Conservation (phyloP, 1,139 yeast species). For the Waltiozyma sp. region DNA sequence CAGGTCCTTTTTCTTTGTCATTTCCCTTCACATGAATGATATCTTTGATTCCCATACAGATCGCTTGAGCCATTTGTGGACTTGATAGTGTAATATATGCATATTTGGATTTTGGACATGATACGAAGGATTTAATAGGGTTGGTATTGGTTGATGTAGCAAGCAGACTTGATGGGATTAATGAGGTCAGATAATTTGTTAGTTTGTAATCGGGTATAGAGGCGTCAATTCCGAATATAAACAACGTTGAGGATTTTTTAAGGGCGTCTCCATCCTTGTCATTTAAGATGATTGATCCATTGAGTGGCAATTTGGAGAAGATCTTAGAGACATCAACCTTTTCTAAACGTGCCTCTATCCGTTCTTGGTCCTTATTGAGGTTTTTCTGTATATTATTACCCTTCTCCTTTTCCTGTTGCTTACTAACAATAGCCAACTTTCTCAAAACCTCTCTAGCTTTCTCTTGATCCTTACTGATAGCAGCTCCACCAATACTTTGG, state of each 20-base stretch:
- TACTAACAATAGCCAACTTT: slow-evolving; percentile 15
- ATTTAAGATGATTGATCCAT: slow-evolving; percentile 39
- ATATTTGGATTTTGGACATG: slow-evolving; percentile 53
- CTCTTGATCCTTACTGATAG: slow-evolving; percentile 20
- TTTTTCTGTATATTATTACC: not conserved
- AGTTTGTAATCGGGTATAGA: slow-evolving; percentile 56
- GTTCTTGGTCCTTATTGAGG: not conserved
- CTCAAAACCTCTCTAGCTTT: slow-evolving; percentile 24
- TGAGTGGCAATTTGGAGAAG: slow-evolving; percentile 48
- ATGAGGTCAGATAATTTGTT: slow-evolving; percentile 25
- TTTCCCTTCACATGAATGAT: slow-evolving; percentile 40
- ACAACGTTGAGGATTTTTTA: slow-evolving; percentile 35
- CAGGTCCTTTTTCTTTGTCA: slow-evolving; percentile 45
- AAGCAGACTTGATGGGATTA: slow-evolving; percentile 22
- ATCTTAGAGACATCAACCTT: slow-evolving; percentile 37
- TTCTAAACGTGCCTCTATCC: slow-evolving; percentile 18
- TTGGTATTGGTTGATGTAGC: slow-evolving; percentile 26
- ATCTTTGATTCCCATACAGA: slow-evolving; percentile 30
- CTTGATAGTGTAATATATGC: slow-evolving; percentile 50
- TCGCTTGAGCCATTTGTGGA: slow-evolving; percentile 42
- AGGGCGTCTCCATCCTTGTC: slow-evolving; percentile 29
- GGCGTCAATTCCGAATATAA: slow-evolving; percentile 61
- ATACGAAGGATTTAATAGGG: slow-evolving; percentile 32
- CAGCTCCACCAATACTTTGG: slow-evolving; percentile 29
- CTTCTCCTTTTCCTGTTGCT: slow-evolving; percentile 5